phyloP scores from a whole-genome alignment of 176 grass and related monocot genomes.

The Alloteropsis semialata region DNA sequence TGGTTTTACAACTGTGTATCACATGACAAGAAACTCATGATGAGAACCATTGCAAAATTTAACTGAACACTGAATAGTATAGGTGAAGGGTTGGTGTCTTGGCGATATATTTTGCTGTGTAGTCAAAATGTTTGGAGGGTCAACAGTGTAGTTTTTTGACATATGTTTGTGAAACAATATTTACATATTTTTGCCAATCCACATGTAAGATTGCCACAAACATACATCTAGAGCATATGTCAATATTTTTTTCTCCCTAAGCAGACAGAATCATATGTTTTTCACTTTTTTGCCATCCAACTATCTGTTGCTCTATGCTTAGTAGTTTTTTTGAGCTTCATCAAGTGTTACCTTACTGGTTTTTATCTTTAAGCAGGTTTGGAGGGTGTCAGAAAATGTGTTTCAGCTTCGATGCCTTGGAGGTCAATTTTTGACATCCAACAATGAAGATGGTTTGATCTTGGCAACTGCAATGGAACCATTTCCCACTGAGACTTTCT shows the following conservation, averaged over 20 bases:
- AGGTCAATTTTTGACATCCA: conserved; percentile 72
- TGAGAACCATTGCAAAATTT: neutral
- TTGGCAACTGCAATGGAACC: conserved; percentile 41
- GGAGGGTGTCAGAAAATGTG: conserved; percentile 62
- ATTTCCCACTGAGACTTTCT: conserved; percentile 49
- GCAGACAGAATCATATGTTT: neutral
- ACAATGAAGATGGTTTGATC: conserved; percentile 42
- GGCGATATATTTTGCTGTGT: neutral
- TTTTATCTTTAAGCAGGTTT: conserved; percentile 48
- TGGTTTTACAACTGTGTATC: neutral
- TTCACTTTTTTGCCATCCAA: neutral
- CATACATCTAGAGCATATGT: neutral
- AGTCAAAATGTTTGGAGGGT: neutral
- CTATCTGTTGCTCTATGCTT: neutral
- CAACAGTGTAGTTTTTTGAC: neutral
- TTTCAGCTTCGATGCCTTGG: conserved; percentile 66
- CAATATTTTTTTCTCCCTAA: neutral
- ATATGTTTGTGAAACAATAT: neutral
- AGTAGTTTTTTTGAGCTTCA: neutral
- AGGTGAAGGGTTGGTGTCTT: neutral
- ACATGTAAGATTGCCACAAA: neutral
- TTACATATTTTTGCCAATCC: neutral
- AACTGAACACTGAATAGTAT: neutral
- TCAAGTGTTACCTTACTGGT: neutral
- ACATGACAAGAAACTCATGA: neutral